Base-by-base conservation (phyloP, 176 grass and related monocot species). In the Rhynchospora breviuscula region DNA sequence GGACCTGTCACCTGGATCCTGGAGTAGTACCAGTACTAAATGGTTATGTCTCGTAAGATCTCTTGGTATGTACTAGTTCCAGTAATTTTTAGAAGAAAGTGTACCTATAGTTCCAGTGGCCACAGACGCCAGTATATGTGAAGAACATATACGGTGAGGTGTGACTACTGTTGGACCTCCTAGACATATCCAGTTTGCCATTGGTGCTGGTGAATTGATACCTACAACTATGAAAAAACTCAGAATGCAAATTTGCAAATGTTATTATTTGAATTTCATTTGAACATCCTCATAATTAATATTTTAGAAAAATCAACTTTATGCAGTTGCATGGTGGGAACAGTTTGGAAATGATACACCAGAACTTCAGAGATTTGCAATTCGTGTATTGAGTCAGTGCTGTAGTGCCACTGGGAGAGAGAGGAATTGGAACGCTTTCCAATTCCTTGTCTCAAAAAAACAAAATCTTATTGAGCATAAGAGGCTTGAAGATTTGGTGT, bases 321-420 rank as follows among this genome's bases (percentile, higher is more conserved):
- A 10, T 52, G 4, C 57, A 90, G 85, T 79, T 84, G 76, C 81
- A 67, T 90, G 85, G 82, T 90, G 89, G 89, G 75, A 86, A 23
- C 59, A 84, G 54, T 87, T 84, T 68, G 85, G 40, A 22, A 81
- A 83, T 33, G 85, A 87, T 66, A 80, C 75, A 47, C 77, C 77
- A 5, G 65, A 87, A 54, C 82, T 87, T 51, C 76, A 87, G 60
- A 76, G 74, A 53, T 90, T 87, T 77, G 85, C 77, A 68, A 47
- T 87, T 58, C 51, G 67, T 56, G 82, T 90, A 60, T 25, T 90
- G 53, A 87, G 83, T 75, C 82, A 88, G 22, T 85, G 82, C 83
- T 88, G 83, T 17, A 85, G 83, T 49, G 79, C 84, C 35, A 49
- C 77, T 75, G 49, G 53, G 26, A 85, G 66, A 65, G 76, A 62